Evolutionary conservation across 83 land plant species (phyloP), one percentile per base, ranked within the genome.

Genomic region (Isoetes engelmannii): DNA sequence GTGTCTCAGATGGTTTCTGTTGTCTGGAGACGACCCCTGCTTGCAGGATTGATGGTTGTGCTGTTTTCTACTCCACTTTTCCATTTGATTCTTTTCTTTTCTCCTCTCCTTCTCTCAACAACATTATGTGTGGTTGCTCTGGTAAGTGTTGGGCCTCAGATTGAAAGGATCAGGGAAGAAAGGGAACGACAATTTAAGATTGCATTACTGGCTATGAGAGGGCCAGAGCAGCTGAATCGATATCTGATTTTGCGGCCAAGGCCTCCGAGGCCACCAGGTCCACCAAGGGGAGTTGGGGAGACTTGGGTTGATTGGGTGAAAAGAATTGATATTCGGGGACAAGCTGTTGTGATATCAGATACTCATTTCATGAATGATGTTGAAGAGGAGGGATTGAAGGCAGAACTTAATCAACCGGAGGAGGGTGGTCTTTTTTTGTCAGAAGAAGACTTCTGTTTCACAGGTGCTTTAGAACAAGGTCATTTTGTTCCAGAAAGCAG

Each of bases 71-170:
- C 77, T 18, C 61, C 77, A 5, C 72, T 74, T 45, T 74, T 69
- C 66, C 77, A 69, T 5, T 20, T 74, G 21, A 45, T 74, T 44
- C 61, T 68, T 28, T 72, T 62, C 63, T 74, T 74, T 65, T 74
- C 77, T 5, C 77, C 77, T 18, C 77, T 74, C 17, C 73, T 74
- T 44, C 68, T 74, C 47, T 74, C 77, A 13, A 74, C 77, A 5
- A 65, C 73, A 37, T 64, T 74, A 6, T 74, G 70, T 15, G 70
- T 69, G 64, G 65, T 58, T 21, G 77, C 77, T 7, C 64, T 74
- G 7, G 45, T 74, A 9, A 74, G 75, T 56, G 54, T 74, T 43
- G 65, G 65, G 37, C 67, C 67, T 7, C 47, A 64, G 17, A 64
- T 64, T 15, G 67, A 64, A 47, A 44, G n/a, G 44, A 64, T 64